phyloP scores from a whole-genome alignment of 2,329 filamentous ascomycete species.

The Emmonsiellopsis sp. region DNA sequence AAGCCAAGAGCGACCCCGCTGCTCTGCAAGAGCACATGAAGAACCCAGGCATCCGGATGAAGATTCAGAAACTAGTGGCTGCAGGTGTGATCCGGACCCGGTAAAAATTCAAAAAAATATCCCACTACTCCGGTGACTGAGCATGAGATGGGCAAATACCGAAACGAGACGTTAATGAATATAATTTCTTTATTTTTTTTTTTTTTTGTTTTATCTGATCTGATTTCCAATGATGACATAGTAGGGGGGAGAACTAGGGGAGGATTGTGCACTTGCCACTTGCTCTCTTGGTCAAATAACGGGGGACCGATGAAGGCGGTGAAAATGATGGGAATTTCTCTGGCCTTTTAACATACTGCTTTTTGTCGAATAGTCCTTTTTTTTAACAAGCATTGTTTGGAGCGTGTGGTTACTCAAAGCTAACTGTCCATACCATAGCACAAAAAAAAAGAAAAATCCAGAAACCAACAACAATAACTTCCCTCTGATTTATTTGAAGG shows the following conservation, averaged over 20 bases:
- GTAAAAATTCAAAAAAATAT: slow-evolving; percentile 19
- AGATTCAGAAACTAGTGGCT: slow-evolving; percentile 90
- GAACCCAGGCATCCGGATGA: slow-evolving; percentile 73
- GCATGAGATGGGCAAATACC: neutral
- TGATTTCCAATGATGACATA: too few relatives aligned
- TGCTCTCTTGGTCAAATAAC: too few relatives aligned
- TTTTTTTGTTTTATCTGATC: too few relatives aligned
- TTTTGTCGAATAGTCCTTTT: neutral
- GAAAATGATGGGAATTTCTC: too few relatives aligned
- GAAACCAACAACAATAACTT: neutral
- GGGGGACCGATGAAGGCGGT: too few relatives aligned
- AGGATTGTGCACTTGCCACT: too few relatives aligned
- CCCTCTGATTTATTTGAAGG: neutral
- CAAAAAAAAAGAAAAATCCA: neutral
- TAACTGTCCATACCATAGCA: neutral
- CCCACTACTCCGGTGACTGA: neutral
- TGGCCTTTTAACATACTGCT: neutral
- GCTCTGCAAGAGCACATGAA: slow-evolving; percentile 96
- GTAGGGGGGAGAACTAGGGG: too few relatives aligned
- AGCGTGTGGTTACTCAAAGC: neutral
- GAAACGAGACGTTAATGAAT: neutral
- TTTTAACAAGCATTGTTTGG: neutral
- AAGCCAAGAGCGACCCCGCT: slow-evolving; percentile 86
- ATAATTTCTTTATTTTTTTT: too few relatives aligned
- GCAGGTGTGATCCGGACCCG: slow-evolving; percentile 79